A percentile compares a stretch with the other conserved stretches of the same genome.
These are phyloP conservation scores for Plantago coronopus DNA, from an alignment of 305 asterid species.

Conservation along the genomic window DNA sequence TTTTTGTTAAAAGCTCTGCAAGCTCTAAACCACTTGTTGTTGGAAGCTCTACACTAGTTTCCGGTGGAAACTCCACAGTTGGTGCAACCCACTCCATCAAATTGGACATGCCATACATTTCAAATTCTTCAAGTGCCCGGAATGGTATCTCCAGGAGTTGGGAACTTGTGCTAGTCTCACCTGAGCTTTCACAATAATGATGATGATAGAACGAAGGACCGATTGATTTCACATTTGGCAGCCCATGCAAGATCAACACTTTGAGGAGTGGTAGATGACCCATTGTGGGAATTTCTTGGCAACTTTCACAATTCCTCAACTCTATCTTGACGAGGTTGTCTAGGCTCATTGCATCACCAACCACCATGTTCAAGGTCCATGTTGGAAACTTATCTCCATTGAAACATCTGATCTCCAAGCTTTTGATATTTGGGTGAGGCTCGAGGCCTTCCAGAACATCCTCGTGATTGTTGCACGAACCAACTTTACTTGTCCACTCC, in stretches of 20 bases:
- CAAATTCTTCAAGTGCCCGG: no score
- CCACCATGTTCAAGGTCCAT: constrained; percentile 9
- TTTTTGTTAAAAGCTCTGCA: no score
- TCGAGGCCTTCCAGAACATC: constrained; percentile 29
- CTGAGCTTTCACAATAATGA: no score
- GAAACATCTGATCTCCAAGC: background rate
- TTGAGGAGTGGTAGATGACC: constrained; percentile 37
- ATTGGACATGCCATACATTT: no score
- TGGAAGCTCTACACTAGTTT: no score
- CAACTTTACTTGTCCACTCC: background rate
- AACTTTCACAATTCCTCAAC: constrained; percentile 10
- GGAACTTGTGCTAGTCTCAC: no score
- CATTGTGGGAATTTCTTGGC: constrained; percentile 28
- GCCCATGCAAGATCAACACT: constrained; percentile 4
- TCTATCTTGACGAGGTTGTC: background rate
- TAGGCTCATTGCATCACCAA: background rate
- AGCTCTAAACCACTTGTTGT: no score
- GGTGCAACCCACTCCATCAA: no score
- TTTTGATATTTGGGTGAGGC: constrained; percentile 24
- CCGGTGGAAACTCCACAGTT: no score
- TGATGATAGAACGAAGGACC: constrained; percentile 23
- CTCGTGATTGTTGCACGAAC: constrained; percentile 7
- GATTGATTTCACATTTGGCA: constrained; percentile 21
- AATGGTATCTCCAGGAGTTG: no score
- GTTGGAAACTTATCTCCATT: constrained; percentile 7